Base-by-base conservation (phyloP, 2,329 filamentous ascomycete species). In the Alternaria sp. region DNA sequence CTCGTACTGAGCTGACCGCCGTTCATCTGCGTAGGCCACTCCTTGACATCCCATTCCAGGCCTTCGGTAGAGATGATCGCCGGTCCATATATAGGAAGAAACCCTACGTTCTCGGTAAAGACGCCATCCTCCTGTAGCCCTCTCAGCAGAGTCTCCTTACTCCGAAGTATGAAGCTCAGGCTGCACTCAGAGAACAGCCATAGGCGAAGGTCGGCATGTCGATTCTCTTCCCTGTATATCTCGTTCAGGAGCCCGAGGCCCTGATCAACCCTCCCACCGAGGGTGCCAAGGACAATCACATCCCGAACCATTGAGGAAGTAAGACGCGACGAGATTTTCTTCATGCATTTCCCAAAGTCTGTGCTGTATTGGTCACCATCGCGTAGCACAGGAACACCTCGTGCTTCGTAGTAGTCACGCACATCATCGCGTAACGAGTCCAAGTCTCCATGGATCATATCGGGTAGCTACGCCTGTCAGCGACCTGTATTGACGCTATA, bases 261-360 rank as follows among this genome's bases (percentile, higher is more conserved):
- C 78, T 99, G 96, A 79, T 99, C 96, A 15, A 98, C 92, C 28
- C 96, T 89, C 7, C 96, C 96, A 46, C 93, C 93, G 1, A 98
- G 86, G 2, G 94, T 93, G 44, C 95, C 94, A 7, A 97, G 82
- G 41, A 92, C 89, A 12, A 97, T 84, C n/a, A 97, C 89, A 73
- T 95, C 68, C 51, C 86, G 86, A 15, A 59, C 63, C 15, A 58
- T 58, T 15, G 61, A 55, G 30, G 64, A 66, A 23, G 65, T 55
- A 20, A 66, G 89, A 85, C 80, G 64, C 6, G 71, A 70, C 9
- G 69, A 70, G 86, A 90, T 68, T 80, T 84, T 70, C 91, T 87
- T 72, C 89, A 92, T 83, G n/a, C 77, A 80, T 69, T 99, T 99
- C 71, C 87, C 90, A 72, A 98, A 97, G 79, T 99, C 96, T 26